Conservation (phyloP, 768 basidiomycete species). For the Amanita exitialis region DNA sequence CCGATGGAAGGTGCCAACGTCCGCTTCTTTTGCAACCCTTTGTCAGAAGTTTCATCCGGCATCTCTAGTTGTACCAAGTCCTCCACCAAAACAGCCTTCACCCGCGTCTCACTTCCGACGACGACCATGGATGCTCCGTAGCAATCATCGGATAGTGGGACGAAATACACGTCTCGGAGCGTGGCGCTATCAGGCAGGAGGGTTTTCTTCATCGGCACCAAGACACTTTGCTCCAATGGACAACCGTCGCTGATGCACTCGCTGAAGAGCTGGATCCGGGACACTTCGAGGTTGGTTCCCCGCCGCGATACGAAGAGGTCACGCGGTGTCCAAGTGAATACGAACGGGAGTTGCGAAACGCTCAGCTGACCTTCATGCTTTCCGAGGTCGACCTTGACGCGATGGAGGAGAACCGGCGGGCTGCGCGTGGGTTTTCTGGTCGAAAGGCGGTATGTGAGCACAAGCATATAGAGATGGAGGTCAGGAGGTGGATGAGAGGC, state of each 20-base stretch:
- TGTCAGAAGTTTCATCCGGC: constrained; percentile 3
- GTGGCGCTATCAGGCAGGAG: constrained; percentile 15
- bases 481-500: background rate
- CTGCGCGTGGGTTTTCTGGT: constrained; percentile 10
- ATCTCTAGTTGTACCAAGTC: background rate
- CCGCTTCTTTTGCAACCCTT: background rate
- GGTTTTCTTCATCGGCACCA: constrained; percentile 11
- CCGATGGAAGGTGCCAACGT: background rate
- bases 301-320: constrained; percentile 16
- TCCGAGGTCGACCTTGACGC: constrained; percentile 11
- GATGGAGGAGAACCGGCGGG: constrained; percentile 13
- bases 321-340: constrained; percentile 16
- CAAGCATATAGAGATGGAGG: constrained; percentile 13
- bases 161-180: constrained; percentile 13
- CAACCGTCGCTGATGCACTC: background rate
- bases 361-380: constrained; percentile 1
- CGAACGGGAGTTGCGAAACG: constrained; percentile 16
- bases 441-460: constrained; percentile 16
- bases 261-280: constrained; percentile 15
- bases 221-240: constrained; percentile 2
- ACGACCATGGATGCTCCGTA: constrained; percentile 4
- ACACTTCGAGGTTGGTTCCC: constrained; percentile 10
- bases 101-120: constrained; percentile 11
- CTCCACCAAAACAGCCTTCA: background rate
- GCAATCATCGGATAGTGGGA: constrained; percentile 8